Evolutionary conservation across 768 basidiomycete genomes (phyloP).

Genomic region (Hemileccinum impolitum): DNA sequence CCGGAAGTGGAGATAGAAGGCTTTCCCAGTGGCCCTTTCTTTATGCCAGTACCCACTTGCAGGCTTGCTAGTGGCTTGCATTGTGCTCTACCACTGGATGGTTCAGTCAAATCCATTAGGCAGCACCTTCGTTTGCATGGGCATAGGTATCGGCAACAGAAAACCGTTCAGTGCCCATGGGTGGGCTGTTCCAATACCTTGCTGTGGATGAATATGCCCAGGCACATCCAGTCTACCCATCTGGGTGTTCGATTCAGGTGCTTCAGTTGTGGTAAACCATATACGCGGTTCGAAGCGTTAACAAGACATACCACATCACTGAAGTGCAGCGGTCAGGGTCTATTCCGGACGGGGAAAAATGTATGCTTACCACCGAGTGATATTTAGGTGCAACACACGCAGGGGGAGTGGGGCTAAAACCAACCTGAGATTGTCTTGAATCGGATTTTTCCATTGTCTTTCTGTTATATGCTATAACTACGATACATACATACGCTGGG

Average conservation of each 20-base stretch:
- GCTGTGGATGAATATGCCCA: constrained; percentile 5
- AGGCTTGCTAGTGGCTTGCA: neutral
- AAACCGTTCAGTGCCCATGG: constrained; percentile 9
- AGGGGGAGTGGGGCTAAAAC: neutral
- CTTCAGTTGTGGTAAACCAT: constrained; percentile 3
- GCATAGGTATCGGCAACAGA: constrained; percentile 2
- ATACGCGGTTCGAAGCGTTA: constrained; percentile 5
- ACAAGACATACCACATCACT: constrained; percentile 1
- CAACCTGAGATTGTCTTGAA: too few relatives aligned
- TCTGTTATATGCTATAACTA: too few relatives aligned
- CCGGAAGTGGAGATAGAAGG: neutral
- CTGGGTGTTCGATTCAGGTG: constrained; percentile 3
- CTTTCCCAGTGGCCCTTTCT: neutral
- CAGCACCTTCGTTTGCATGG: constrained; percentile 12
- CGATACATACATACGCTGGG: neutral
- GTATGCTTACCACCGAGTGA: neutral
- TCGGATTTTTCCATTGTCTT: too few relatives aligned
- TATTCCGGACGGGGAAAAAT: neutral
- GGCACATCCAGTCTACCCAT: constrained; percentile 11
- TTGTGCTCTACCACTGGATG: constrained; percentile 1
- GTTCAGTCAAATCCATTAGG: constrained; percentile 1
- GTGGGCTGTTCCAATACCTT: constrained; percentile 1
- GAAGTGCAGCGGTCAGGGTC: constrained; percentile 1
- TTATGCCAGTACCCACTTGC: neutral
- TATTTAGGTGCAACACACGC: neutral